These are phyloP conservation scores for Brachypodium distachyon DNA, from an alignment of 202 grass and related monocot species.

Conservation along the genomic window DNA sequence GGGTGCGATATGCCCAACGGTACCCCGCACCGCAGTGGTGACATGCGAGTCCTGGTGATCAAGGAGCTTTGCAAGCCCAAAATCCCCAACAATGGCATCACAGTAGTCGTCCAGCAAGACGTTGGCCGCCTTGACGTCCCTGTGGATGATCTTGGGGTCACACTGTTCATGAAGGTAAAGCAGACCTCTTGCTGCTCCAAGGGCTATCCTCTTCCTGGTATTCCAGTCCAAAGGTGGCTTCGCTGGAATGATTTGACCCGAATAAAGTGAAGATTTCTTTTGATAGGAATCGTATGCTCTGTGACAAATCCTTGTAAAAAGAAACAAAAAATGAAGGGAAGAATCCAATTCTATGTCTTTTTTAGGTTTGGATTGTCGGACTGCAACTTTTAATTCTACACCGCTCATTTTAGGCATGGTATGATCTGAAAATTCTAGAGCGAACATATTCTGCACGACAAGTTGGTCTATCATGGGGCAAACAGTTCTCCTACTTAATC, in stretches of 20 bases:
- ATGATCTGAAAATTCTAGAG: not conserved
- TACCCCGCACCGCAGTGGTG: conserved; percentile 83
- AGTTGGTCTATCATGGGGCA: not conserved
- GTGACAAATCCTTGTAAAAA: not conserved
- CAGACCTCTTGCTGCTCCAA: conserved; percentile 80
- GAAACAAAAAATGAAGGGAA: conserved; percentile 6
- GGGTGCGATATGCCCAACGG: conserved; percentile 84
- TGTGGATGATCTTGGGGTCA: conserved; percentile 97
- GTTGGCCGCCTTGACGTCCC: conserved; percentile 92
- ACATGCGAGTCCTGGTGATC: conserved; percentile 87
- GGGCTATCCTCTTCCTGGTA: conserved; percentile 78
- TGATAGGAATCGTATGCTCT: conserved; percentile 34
- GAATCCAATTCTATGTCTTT: conserved; percentile 34
- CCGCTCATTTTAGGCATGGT: conserved; percentile 9
- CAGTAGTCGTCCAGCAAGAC: conserved; percentile 79
- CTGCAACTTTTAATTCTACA: conserved; percentile 11
- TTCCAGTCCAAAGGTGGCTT: conserved; percentile 85
- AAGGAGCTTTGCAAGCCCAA: conserved; percentile 86
- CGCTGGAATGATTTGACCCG: conserved; percentile 34
- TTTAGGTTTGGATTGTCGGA: not conserved
- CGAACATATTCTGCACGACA: conserved; percentile 29
- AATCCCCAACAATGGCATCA: conserved; percentile 82
- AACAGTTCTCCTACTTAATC: not conserved
- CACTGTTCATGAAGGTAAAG: conserved; percentile 96
- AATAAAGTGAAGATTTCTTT: not conserved